Evolutionary conservation across 192 early-diverging fungal species (phyloP).

Genomic region (Pilaira anomala): DNA sequence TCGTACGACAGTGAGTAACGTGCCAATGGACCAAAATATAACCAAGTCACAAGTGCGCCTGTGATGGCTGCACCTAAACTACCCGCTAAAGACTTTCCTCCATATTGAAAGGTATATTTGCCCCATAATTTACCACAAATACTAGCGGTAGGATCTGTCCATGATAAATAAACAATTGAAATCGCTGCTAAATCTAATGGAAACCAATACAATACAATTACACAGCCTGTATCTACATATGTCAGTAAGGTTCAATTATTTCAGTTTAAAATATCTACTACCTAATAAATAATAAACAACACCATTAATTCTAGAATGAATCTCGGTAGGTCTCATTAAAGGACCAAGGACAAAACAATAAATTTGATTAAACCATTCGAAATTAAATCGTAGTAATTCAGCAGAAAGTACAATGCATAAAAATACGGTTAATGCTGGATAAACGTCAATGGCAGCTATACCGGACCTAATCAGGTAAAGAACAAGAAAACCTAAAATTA

Average conservation of each 20-base stretch:
- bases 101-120: slow-evolving; percentile 36
- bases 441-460: slow-evolving; percentile 20
- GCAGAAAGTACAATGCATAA: slow-evolving; percentile 25
- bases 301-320: slow-evolving; percentile 34
- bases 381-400: slow-evolving; percentile 41
- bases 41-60: slow-evolving; percentile 32
- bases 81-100: slow-evolving; percentile 44
- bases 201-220: slow-evolving; percentile 29
- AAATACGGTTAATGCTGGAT: slow-evolving; percentile 16
- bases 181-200: slow-evolving; percentile 41
- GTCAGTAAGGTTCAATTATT: neutral
- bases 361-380: slow-evolving; percentile 32
- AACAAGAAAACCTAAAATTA: slow-evolving; percentile 38
- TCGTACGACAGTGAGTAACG: slow-evolving; percentile 2
- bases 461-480: slow-evolving; percentile 26
- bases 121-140: slow-evolving; percentile 41
- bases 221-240: slow-evolving; percentile 23
- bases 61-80: slow-evolving; percentile 36
- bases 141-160: slow-evolving; percentile 48
- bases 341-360: slow-evolving; percentile 39
- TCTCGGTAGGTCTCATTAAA: slow-evolving; percentile 45
- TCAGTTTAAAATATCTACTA: slow-evolving; percentile 6
- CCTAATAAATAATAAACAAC: slow-evolving; percentile 42
- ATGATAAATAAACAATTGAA: slow-evolving; percentile 45
- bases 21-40: slow-evolving; percentile 27